Base-by-base conservation (phyloP, 2,329 filamentous ascomycete species). In the Diaporthe vexans region DNA sequence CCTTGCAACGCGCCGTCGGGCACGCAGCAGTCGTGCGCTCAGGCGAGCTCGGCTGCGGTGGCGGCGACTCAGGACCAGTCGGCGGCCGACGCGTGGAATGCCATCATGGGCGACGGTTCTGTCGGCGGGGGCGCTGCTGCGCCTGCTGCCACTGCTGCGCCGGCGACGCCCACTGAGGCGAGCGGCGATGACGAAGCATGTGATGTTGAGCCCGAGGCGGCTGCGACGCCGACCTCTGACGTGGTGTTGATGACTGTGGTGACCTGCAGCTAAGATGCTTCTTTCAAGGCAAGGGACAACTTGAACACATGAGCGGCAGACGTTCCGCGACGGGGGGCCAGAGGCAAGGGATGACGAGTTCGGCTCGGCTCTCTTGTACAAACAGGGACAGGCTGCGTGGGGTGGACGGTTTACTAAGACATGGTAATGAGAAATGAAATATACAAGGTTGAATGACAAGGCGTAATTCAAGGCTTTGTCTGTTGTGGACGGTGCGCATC, bases 1-100 rank as follows among this genome's bases (percentile, higher is more conserved):
- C 74, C 79, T 17, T 84, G 83, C 76, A 80, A 82, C 33, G 83
- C 82, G 1, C 70, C 78, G 6, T 78, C 78, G n/a, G 79, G 76
- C 40, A 78, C 76, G n/a, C 75, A 78, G 74, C 75, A 77, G 7
- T 77, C 76, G 17, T 81, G 79, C 73, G 78, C 79, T 9, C 78
- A 76, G 71, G 79, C 78, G 17, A 78, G 77, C 19, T 74, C 78
- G 2, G 79, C 80, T 7, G 80, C 81, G 10, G 77, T 79, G 1
- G 78, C 78, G 35, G 77, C 79, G 0, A 77, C 74, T 5, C 79
- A 80, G 78, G 77, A 81, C 75, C 82, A 84, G 77, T 79, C 77
- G 8, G 78, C 78, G 33, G 81, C 82, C 9, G 81, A 84, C 75
- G 79, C 75, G 24, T 83, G 81, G 77, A 84, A 84, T 77, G 76